phyloP scores from a whole-genome alignment of 257 asterid genomes.

The Primulina eburnea region DNA sequence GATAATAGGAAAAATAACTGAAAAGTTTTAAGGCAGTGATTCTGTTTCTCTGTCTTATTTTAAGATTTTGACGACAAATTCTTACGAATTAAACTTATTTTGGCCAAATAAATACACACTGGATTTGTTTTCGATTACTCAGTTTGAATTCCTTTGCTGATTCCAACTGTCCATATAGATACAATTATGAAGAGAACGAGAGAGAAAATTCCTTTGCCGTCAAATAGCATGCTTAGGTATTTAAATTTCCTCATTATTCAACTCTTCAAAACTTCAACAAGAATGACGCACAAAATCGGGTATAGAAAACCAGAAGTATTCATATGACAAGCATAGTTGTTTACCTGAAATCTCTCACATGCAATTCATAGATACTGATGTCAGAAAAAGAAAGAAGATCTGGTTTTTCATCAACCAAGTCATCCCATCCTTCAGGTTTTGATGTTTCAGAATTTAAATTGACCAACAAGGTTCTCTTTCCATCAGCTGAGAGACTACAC shows the following conservation, averaged over 20 bases:
- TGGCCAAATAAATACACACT: background rate
- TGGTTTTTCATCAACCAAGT: slow-evolving; percentile 67
- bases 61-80: background rate
- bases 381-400: slow-evolving; percentile 68
- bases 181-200: slow-evolving; percentile 13
- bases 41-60: slow-evolving; percentile 1
- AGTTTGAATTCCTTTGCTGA: background rate
- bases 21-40: slow-evolving; percentile 7
- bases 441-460: slow-evolving; percentile 65
- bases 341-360: slow-evolving; percentile 96
- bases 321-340: slow-evolving; percentile 11
- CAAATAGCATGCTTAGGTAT: slow-evolving; percentile 11
- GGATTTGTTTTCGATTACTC: background rate
- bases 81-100: no score
- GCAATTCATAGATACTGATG: slow-evolving; percentile 88
- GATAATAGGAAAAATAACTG: slow-evolving; percentile 8
- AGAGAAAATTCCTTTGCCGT: slow-evolving; percentile 1
- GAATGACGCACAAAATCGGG: slow-evolving; percentile 1
- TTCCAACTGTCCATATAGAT: background rate
- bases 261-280: slow-evolving; percentile 13
- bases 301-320: slow-evolving; percentile 14
- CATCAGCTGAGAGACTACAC: slow-evolving; percentile 81
- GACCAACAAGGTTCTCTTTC: slow-evolving; percentile 60
- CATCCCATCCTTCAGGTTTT: slow-evolving; percentile 91
- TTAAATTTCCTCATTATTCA: background rate